Conservation (phyloP, 805 yeast species). For the Candida xiaguanensis region DNA sequence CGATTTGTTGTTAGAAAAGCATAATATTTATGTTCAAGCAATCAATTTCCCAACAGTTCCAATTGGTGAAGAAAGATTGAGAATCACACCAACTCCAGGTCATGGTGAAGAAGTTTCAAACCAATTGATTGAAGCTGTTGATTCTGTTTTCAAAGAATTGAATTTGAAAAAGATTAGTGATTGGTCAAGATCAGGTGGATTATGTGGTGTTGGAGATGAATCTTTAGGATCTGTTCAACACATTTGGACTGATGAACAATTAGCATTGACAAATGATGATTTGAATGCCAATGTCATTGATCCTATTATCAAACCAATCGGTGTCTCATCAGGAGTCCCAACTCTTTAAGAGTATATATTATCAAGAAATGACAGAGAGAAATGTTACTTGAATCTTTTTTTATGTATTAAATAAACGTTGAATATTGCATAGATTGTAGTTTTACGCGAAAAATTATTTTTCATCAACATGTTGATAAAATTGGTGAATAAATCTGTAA, state of each 20-base stretch:
- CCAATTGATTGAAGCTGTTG: conserved; percentile 72
- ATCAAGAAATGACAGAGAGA: not conserved
- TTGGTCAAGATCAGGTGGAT: conserved; percentile 82
- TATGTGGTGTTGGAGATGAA: conserved; percentile 79
- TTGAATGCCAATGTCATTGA: conserved; percentile 64
- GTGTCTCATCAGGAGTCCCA: conserved; percentile 64
- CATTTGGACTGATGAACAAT: conserved; percentile 85
- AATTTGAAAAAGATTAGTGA: conserved; percentile 69
- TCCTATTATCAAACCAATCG: conserved; percentile 60
- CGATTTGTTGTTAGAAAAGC: conserved; percentile 78
- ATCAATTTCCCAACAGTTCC: conserved; percentile 98
- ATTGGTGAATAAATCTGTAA: conserved; percentile 19
- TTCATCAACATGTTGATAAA: conserved; percentile 6
- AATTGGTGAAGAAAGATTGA: conserved; percentile 89
- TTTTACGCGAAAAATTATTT: not conserved
- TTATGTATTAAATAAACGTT: no score
- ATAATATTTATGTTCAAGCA: conserved; percentile 93
- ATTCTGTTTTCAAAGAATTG: conserved; percentile 73
- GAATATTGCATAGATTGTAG: not conserved
- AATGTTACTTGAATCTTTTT: not conserved
- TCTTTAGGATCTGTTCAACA: conserved; percentile 46
- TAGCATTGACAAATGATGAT: conserved; percentile 57
- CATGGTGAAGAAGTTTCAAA: conserved; percentile 77
- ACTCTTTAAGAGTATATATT: not conserved
- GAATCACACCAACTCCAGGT: conserved; percentile 99